A percentile compares a stretch with the other conserved stretches of the same genome.
Evolutionary conservation across 192 early-diverging fungal genomes (phyloP).

Genomic region (Dissophora globulifera): DNA sequence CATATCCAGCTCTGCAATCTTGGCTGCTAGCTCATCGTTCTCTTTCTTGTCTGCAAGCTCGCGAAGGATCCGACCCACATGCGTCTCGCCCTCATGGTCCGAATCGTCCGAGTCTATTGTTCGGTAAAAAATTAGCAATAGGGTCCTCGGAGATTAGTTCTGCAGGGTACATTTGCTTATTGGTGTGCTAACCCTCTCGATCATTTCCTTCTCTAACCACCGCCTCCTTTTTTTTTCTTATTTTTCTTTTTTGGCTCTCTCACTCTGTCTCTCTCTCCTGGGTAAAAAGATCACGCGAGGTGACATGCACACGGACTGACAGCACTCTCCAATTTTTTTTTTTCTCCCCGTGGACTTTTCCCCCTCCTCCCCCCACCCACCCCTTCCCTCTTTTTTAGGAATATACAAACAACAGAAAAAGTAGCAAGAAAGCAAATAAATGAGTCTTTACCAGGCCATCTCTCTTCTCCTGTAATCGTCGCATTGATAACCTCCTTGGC

Average conservation of each 20-base stretch:
- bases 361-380: no score
- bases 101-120: conserved; percentile 69
- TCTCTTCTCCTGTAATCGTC: conserved; percentile 52
- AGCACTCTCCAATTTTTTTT: background rate
- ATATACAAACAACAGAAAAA: no score
- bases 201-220: background rate
- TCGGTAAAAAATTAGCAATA: no score
- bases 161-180: no score
- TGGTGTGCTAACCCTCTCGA: no score
- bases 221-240: background rate
- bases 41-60: conserved; percentile 64
- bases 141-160: no score
- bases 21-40: conserved; percentile 33
- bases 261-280: background rate
- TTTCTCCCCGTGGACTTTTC: background rate
- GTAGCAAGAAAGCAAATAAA: no score
- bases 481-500: conserved; percentile 49
- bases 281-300: background rate
- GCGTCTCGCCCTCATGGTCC: conserved; percentile 65
- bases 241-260: background rate
- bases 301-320: no score
- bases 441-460: conserved; percentile 52
- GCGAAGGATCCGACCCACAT: conserved; percentile 62
- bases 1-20: conserved; percentile 50
- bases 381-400: background rate